These are phyloP conservation scores for Paraphaeosphaeria minitans DNA, from an alignment of 2,329 filamentous ascomycete species.

Conservation along the genomic window DNA sequence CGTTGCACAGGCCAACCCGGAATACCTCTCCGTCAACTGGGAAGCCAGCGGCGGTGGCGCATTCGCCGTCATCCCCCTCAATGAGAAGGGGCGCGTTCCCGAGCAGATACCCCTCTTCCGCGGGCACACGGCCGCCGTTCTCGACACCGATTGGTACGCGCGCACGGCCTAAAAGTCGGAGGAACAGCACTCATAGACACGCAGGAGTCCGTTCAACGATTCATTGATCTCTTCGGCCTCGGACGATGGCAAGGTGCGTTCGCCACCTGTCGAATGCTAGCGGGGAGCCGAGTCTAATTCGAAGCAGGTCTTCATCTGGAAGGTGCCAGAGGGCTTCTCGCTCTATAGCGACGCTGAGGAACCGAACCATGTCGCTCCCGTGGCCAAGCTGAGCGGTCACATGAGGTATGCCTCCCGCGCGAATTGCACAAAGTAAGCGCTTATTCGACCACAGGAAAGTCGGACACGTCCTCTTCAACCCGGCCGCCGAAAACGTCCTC, in stretches of 20 bases:
- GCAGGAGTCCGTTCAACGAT: conserved; percentile 95
- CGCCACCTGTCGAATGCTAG: neutral
- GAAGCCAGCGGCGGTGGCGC: conserved; percentile 94
- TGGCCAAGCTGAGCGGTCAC: conserved; percentile 83
- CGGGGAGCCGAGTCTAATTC: conserved; percentile 18
- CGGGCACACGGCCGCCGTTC: conserved; percentile 91
- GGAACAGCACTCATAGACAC: conserved; percentile 21
- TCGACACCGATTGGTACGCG: conserved; percentile 91
- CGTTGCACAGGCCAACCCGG: conserved; percentile 77
- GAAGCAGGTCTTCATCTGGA: conserved; percentile 81
- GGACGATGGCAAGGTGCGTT: conserved; percentile 82
- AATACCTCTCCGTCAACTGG: conserved; percentile 98
- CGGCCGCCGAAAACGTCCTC: conserved; percentile 91
- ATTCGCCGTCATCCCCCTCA: conserved; percentile 91
- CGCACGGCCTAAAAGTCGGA: neutral
- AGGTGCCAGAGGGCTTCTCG: conserved; percentile 86
- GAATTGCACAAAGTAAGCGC: conserved; percentile 3
- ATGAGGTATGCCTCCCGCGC: conserved; percentile 65
- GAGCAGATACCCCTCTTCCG: conserved; percentile 94
- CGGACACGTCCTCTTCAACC: conserved; percentile 97
- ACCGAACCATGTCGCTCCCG: conserved; percentile 77
- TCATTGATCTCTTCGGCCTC: conserved; percentile 89
- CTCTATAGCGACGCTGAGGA: conserved; percentile 84
- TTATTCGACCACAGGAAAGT: conserved; percentile 72
- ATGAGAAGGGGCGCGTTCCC: conserved; percentile 87